phyloP scores from a whole-genome alignment of 768 basidiomycete genomes.

The Phlebiopsis flavidoalba region DNA sequence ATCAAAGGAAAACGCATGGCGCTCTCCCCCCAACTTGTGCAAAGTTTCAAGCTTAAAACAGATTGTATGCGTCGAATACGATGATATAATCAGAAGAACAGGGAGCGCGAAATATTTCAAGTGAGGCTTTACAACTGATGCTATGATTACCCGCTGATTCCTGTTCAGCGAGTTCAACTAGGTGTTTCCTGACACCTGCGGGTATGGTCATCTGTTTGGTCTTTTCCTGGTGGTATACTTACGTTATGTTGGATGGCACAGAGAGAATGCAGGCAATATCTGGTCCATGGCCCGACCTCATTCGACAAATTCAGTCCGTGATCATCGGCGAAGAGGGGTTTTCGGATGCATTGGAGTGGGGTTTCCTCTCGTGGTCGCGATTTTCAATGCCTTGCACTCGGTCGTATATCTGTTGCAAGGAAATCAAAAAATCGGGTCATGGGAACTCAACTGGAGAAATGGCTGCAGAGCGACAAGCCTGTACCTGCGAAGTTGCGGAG shows the following conservation, averaged over 20 bases:
- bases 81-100: constrained; percentile 41
- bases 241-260: constrained; percentile 14
- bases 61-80: constrained; percentile 67
- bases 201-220: constrained; percentile 28
- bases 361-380: constrained; percentile 31
- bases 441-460: constrained; percentile 21
- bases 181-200: constrained; percentile 73
- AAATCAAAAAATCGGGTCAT: constrained; percentile 16
- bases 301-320: constrained; percentile 46
- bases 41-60: constrained; percentile 67
- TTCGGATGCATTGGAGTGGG: constrained; percentile 32
- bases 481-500: constrained; percentile 26
- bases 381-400: constrained; percentile 29
- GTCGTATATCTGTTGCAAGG: constrained; percentile 27
- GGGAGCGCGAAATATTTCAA: constrained; percentile 64
- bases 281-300: constrained; percentile 52
- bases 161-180: constrained; percentile 60
- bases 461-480: constrained; percentile 20
- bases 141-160: too few relatives aligned
- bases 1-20: constrained; percentile 19
- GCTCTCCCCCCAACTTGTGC: constrained; percentile 48
- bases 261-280: constrained; percentile 68
- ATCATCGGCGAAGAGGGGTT: constrained; percentile 39
- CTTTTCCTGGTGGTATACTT: background rate
- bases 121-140: background rate